Percentiles rank a stretch among this genome's conserved stretches.
Evolutionary conservation across 306 rosid species (phyloP).

Genomic region (Pyrus communis): DNA sequence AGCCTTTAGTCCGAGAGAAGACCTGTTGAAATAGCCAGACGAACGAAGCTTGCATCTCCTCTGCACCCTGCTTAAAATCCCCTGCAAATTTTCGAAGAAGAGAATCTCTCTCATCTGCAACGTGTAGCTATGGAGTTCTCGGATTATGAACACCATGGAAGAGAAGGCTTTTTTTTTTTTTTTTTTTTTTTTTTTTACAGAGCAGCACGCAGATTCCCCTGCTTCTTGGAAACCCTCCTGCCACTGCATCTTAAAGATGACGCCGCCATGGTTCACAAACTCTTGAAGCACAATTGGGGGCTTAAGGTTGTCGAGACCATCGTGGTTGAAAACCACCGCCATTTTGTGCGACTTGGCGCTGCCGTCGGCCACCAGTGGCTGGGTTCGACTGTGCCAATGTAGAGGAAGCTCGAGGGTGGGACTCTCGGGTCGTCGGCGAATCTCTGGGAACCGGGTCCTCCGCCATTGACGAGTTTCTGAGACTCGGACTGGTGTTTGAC

Average conservation of each 20-base stretch:
- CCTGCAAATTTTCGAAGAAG: slow-evolving; percentile 66
- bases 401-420: slow-evolving; percentile 66
- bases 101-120: slow-evolving; percentile 73
- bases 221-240: slow-evolving; percentile 56
- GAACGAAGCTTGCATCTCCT: slow-evolving; percentile 86
- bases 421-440: slow-evolving; percentile 34
- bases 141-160: slow-evolving; percentile 81
- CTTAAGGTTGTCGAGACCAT: too few species aligned
- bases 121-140: slow-evolving; percentile 74
- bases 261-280: too few species aligned
- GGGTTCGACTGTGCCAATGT: slow-evolving; percentile 88
- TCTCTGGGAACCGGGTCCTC: slow-evolving; percentile 21
- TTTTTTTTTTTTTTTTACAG: too few species aligned
- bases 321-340: too few species aligned
- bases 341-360: too few species aligned
- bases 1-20: slow-evolving; percentile 86
- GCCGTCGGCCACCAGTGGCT: too few species aligned
- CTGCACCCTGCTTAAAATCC: slow-evolving; percentile 61
- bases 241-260: slow-evolving; percentile 72
- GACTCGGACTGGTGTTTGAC: slow-evolving; percentile 54
- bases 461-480: slow-evolving; percentile 48
- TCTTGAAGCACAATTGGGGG: too few species aligned
- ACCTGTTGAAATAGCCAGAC: slow-evolving; percentile 94
- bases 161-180: slow-evolving; percentile 85
- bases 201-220: slow-evolving; percentile 60